These are phyloP conservation scores for Mycena maculata DNA, from an alignment of 768 basidiomycete species.

Conservation along the genomic window DNA sequence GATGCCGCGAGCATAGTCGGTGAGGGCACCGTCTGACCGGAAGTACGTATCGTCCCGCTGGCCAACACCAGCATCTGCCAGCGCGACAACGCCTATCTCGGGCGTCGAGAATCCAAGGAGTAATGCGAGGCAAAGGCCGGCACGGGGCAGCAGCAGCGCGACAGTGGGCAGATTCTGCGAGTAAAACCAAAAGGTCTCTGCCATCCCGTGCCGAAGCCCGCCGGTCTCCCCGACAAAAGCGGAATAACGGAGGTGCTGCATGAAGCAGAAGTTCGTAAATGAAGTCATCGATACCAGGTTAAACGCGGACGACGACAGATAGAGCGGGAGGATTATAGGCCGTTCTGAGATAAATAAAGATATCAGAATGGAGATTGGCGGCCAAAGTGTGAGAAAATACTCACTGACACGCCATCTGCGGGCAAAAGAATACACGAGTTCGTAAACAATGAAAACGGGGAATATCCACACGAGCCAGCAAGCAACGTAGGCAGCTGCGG, in stretches of 20 bases:
- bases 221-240: constrained; percentile 70
- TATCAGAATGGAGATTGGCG: constrained; percentile 17
- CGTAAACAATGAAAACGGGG: constrained; percentile 80
- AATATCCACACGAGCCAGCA: constrained; percentile 84
- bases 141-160: constrained; percentile 84
- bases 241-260: constrained; percentile 80
- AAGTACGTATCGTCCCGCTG: constrained; percentile 84
- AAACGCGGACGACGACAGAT: constrained; percentile 83
- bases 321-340: constrained; percentile 84
- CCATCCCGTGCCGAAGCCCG: constrained; percentile 66
- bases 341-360: constrained; percentile 69
- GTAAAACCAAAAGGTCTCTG: constrained; percentile 88
- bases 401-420: constrained; percentile 84
- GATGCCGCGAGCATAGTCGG: constrained; percentile 81
- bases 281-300: constrained; percentile 82
- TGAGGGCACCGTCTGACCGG: constrained; percentile 71
- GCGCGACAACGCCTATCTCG: constrained; percentile 57
- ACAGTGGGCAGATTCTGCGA: constrained; percentile 89
- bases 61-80: constrained; percentile 59
- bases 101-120: constrained; percentile 73
- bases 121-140: constrained; percentile 77
- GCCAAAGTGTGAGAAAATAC: constrained; percentile 48
- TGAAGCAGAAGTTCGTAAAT: constrained; percentile 86
- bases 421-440: constrained; percentile 78
- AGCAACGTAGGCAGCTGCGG: constrained; percentile 83